Evolutionary conservation across 2,329 filamentous ascomycete genomes (phyloP), one percentile per base, ranked within the genome.

Genomic region (Zymoseptoria crescenta): DNA sequence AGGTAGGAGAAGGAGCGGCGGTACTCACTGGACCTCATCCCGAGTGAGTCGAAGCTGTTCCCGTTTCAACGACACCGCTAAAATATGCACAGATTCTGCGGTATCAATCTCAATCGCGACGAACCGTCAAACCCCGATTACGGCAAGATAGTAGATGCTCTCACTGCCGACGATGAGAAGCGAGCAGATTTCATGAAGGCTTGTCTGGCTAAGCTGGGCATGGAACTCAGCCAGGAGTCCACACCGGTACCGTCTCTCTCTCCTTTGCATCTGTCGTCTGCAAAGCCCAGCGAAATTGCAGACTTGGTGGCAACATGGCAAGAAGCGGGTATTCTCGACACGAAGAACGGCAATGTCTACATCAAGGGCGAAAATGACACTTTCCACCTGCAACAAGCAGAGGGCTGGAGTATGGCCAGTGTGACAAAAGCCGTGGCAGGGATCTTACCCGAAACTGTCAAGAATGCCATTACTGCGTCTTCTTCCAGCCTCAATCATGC

Each of bases 11-110:
- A 51, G 94, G 94, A 1, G 83, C 83, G 48, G 90, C 84, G 1
- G 75, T 97, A 5, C 75, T 99, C 19, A 95, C 89, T 0, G 91
- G 92, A 0, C 89, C 91, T 48, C 94, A 99, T 79, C 93, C 93
- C 55, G 94, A 99, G 89, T 95, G 78, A 72, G 83, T 76, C 1
- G 21, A 24, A 16, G 9, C 35, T 19, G n/a, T 55, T 13, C 10
- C 8, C 24, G 24, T 24, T 52, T 54, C 13, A 19, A 48, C 16
- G 10, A 2, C 30, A 6, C 8, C 49, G 57, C 67, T 68, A 63
- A 64, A 8, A 57, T 20, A 8, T 49, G 1, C 48, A 8, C 65
- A 96, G 91, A 72, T 97, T 97, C 71, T 87, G 91, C 3, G 83
- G 89, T 1, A 83, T 79, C 51, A 96, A 96, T 68, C 80, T 97